Evolutionary conservation across 345 rosid genomes (phyloP).

Genomic region (Cardamine resedifolia): DNA sequence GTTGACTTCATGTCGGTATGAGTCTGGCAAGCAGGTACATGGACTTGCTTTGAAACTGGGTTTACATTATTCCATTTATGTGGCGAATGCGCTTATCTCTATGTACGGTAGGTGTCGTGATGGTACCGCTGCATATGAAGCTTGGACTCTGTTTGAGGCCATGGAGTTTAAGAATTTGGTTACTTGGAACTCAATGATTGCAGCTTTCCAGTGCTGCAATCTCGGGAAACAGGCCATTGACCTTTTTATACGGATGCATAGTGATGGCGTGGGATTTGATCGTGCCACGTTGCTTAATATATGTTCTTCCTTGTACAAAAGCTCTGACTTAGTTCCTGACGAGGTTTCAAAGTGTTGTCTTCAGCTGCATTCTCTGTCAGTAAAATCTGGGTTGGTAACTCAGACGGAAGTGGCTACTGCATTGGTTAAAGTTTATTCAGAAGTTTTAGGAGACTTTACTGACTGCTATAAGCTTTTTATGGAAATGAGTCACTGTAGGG

Average conservation of each 20-base stretch:
- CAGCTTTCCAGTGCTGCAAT: conserved; percentile 55
- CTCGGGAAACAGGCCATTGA: conserved; percentile 46
- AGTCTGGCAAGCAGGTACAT: conserved; percentile 66
- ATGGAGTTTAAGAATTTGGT: conserved; percentile 49
- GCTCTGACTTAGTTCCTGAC: conserved; percentile 33
- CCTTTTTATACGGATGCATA: conserved; percentile 56
- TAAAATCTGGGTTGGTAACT: conserved; percentile 54
- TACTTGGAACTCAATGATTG: conserved; percentile 86
- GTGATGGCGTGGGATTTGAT: conserved; percentile 57
- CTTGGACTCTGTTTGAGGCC: conserved; percentile 59
- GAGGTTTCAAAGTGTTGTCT: conserved; percentile 48
- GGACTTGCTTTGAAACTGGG: conserved; percentile 65
- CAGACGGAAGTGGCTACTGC: conserved; percentile 72
- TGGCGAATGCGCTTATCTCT: conserved; percentile 70
- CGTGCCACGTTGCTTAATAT: conserved; percentile 71
- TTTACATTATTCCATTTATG: conserved; percentile 48
- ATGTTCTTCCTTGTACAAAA: conserved; percentile 56
- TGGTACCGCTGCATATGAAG: conserved; percentile 42
- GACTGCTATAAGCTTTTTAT: conserved; percentile 63
- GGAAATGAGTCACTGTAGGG: conserved; percentile 47
- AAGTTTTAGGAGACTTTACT: conserved; percentile 50
- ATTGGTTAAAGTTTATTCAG: conserved; percentile 75
- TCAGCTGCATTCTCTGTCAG: conserved; percentile 59
- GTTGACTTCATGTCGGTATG: conserved; percentile 52
- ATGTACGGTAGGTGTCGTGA: conserved; percentile 56